A percentile compares a stretch with the other conserved stretches of the same genome.
Evolutionary conservation across 2,329 filamentous ascomycete genomes (phyloP).

Genomic region (Cladophialophora carrionii): DNA sequence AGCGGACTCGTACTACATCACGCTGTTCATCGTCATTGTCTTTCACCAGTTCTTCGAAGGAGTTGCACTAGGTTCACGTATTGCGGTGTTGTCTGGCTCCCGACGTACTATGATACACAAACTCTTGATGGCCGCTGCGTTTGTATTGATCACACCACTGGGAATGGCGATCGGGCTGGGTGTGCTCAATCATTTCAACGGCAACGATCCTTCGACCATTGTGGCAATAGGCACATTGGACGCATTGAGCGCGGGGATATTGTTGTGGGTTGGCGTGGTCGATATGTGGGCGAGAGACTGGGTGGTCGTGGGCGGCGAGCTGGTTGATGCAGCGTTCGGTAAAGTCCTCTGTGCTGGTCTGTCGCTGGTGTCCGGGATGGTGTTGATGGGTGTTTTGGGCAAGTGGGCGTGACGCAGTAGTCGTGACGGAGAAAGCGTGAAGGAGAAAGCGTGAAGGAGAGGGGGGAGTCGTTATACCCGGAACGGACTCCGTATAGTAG

Average conservation of each 20-base stretch:
- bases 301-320: slow-evolving; percentile 63
- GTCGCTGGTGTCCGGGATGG: neutral
- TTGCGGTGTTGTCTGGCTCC: slow-evolving; percentile 58
- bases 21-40: slow-evolving; percentile 65
- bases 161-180: slow-evolving; percentile 82
- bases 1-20: slow-evolving; percentile 56
- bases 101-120: slow-evolving; percentile 62
- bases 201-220: slow-evolving; percentile 69
- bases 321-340: slow-evolving; percentile 41
- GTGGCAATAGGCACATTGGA: slow-evolving; percentile 74
- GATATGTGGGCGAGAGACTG: slow-evolving; percentile 80
- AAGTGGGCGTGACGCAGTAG: neutral
- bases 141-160: slow-evolving; percentile 72
- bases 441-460: too few species aligned
- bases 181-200: slow-evolving; percentile 71
- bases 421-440: too few species aligned
- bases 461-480: too few species aligned
- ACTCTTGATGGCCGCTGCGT: slow-evolving; percentile 66
- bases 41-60: slow-evolving; percentile 82
- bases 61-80: slow-evolving; percentile 71
- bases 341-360: neutral
- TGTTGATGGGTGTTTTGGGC: neutral
- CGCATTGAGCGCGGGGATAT: slow-evolving; percentile 72
- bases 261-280: slow-evolving; percentile 80
- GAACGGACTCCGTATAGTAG: too few species aligned